Evolutionary conservation across 2,329 filamentous ascomycete species (phyloP).

Genomic region (Taxawa tesnikishii): DNA sequence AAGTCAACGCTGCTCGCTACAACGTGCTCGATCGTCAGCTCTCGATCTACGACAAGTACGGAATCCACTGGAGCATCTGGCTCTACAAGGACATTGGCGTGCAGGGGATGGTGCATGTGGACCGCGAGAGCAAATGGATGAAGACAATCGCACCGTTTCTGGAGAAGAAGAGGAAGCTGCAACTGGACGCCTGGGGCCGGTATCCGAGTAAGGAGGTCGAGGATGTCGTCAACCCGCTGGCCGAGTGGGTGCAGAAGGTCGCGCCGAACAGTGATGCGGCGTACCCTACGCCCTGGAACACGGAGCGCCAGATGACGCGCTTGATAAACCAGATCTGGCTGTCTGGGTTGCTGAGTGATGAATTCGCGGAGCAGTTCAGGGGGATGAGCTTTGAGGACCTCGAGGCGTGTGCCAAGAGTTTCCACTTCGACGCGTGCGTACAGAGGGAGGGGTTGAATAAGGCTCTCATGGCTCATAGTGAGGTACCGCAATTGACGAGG

Average conservation of each 20-base stretch:
- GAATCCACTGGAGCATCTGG: conserved; percentile 43
- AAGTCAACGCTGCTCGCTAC: conserved; percentile 30
- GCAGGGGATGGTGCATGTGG: conserved; percentile 19
- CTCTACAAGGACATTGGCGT: conserved; percentile 22
- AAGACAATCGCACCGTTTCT: conserved; percentile 39
- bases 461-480: conserved; percentile 33
- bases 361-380: conserved; percentile 43
- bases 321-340: conserved; percentile 36
- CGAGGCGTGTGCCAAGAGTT: conserved; percentile 39
- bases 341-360: conserved; percentile 38
- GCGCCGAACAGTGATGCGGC: conserved; percentile 14
- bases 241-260: conserved; percentile 18
- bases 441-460: conserved; percentile 38
- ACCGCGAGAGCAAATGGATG: conserved; percentile 26
- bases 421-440: conserved; percentile 40
- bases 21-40: conserved; percentile 33
- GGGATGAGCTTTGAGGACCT: conserved; percentile 38
- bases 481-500: conserved; percentile 4
- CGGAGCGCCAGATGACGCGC: conserved; percentile 21
- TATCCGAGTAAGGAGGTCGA: conserved; percentile 27
- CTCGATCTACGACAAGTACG: conserved; percentile 38
- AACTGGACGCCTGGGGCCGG: conserved; percentile 44
- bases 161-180: conserved; percentile 41
- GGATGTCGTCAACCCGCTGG: conserved; percentile 26
- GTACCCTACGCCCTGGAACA: conserved; percentile 19